Evolutionary conservation across 768 basidiomycete genomes (phyloP), one percentile per base, ranked within the genome.

Genomic region (Boletus pseudopeckii): DNA sequence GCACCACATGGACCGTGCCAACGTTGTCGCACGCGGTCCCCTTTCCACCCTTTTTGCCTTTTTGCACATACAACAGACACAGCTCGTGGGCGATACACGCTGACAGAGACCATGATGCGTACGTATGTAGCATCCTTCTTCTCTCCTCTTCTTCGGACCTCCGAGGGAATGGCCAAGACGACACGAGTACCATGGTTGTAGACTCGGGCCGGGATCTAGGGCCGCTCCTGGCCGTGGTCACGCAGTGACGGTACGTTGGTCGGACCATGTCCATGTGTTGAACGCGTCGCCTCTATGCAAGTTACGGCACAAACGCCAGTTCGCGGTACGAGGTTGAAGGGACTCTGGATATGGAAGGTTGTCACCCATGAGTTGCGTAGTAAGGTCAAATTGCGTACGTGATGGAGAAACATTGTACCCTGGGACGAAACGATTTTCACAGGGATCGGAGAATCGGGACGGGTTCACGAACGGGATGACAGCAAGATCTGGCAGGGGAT

Each of bases 91-190:
- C 54, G 37, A 43, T 41, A 48, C 58, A 47, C 32, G 33, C 45
- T 34, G 22, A 26, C n/a, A 22, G 1, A 32, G 49, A 49, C 14
- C 45, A 34, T 28, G 52, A 45, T 46, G 40, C 42, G 48, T 48
- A 59, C 48, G 48, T 56, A 57, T 50, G 52, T 46, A 9, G 22
- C 17, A 4, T 37, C 30, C 18, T 18, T 20, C 53, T 54, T 55
- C 41, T 3, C 11, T 42, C 38, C 45, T 56, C 46, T 55, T 45
- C 49, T 52, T 52, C 61, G 64, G 34, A 54, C 32, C 8, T 64
- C 64, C 64, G 64, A 64, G 64, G 64, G 40, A 41, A 53, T 52
- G 53, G 43, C n/a, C 6, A 34, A 42, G 44, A 44, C 34, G 43
- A 39, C 18, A 32, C 24, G 17, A 11, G 10, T n/a, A 13, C 7